These are phyloP conservation scores for Leucosporidium creatinivorum DNA, from an alignment of 768 basidiomycete species.

Conservation along the genomic window DNA sequence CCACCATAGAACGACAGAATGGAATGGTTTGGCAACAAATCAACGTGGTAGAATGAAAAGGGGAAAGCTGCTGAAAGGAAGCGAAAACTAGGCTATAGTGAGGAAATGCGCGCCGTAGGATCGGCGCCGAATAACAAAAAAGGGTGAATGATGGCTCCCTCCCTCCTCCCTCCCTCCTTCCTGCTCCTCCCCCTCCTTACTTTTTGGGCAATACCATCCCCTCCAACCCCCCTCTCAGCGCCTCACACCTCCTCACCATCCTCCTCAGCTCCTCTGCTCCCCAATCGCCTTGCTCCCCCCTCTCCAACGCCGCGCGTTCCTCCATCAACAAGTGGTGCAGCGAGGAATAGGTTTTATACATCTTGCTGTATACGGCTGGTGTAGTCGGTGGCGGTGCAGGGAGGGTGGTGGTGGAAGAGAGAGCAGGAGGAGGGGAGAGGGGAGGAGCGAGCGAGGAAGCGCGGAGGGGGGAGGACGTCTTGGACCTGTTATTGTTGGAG, in stretches of 20 bases:
- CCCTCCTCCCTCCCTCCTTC: too few relatives aligned
- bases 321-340: slow-evolving; percentile 7
- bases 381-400: not conserved
- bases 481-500: not conserved
- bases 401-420: not conserved
- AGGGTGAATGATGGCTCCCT: too few relatives aligned
- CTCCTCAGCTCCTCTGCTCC: not conserved
- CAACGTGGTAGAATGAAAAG: too few relatives aligned
- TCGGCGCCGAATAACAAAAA: too few relatives aligned
- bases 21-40: too few relatives aligned
- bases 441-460: not conserved
- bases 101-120: too few relatives aligned
- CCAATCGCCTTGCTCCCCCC: not conserved
- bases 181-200: too few relatives aligned
- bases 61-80: too few relatives aligned
- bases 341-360: slow-evolving; percentile 15
- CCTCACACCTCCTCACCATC: not conserved
- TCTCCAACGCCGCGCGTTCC: not conserved
- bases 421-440: not conserved
- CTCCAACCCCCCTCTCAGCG: slow-evolving; percentile 1
- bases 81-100: too few relatives aligned
- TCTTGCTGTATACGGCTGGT: not conserved
- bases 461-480: not conserved
- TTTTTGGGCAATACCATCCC: too few relatives aligned
- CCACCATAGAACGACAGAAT: too few relatives aligned